Evolutionary conservation across 352 stramenopile genomes (phyloP), one percentile per base, ranked within the genome.

Genomic region (Phytophthora foliorum): DNA sequence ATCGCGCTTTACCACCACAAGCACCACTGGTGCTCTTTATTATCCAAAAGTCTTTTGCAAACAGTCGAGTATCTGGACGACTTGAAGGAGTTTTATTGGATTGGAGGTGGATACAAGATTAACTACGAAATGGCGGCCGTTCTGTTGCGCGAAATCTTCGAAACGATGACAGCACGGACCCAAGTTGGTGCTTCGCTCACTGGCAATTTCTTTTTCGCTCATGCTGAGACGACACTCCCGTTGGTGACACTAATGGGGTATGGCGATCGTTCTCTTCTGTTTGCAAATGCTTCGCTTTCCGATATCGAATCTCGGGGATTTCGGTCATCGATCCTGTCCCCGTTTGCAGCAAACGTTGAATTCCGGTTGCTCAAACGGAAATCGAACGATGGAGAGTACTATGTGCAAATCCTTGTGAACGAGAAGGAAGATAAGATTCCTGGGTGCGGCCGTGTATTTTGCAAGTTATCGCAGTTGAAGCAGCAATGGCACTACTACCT

Each of bases 181-280:
- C 50, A 36, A 5, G 65, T 56, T 0, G 48, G 32, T 10, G 76
- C 19, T 8, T 27, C 29, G 0, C 46, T 77, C 8, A 42, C 53
- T 21, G 81, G 79, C 1, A 76, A 72, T 32, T 86, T 90, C 45
- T 76, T 69, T 54, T 88, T 90, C 31, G 79, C 79, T 0, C 81
- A 89, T 56, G 81, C 81, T 14, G 81, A 89, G 59, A 89, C 81
- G 7, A 79, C 77, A 14, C 64, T 89, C 6, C 81, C 81, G 1
- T 60, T 90, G 32, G 70, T 86, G 69, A 86, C 77, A 14, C 57
- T 89, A 24, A 52, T 89, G 38, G 81, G 81, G 3, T 74, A 84
- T 7, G 71, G 75, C 14, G 61, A 78, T 48, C 72, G 64, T 6
- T 63, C 72, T 4, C 53, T 52, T 36, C 57, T 87, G 6, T 14